Percentiles rank a stretch among this genome's conserved stretches.
Conservation (phyloP, 208 protist genomes). For the Leishmania amazonensis region DNA sequence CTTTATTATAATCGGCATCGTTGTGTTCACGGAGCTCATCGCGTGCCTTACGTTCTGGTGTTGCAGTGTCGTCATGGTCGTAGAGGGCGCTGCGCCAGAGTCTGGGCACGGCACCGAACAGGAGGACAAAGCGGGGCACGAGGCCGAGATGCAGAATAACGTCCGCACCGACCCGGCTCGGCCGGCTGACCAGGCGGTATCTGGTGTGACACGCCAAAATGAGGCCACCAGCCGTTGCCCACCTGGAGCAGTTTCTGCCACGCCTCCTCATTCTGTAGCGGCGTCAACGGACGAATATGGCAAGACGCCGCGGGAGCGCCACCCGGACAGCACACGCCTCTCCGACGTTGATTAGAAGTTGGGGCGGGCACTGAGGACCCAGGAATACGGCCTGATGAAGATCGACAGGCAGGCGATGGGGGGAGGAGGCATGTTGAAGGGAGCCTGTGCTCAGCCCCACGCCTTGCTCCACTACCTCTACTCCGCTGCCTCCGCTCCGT, state of each 20-base stretch:
- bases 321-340: slow-evolving; percentile 33
- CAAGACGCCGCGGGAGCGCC: slow-evolving; percentile 16
- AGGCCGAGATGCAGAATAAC: slow-evolving; percentile 11
- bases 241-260: not conserved
- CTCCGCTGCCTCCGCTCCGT: not conserved
- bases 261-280: not conserved
- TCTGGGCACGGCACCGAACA: slow-evolving; percentile 17
- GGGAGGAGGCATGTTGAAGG: not conserved
- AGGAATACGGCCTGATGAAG: not conserved
- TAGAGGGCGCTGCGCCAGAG: not conserved
- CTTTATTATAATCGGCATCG: slow-evolving; percentile 45
- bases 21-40: slow-evolving; percentile 23
- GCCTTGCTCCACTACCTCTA: not conserved
- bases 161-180: not conserved
- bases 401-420: not conserved
- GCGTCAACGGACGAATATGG: not conserved
- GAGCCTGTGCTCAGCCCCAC: no score
- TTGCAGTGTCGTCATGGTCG: slow-evolving; percentile 9
- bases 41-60: slow-evolving; percentile 31
- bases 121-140: slow-evolving; percentile 10
- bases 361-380: no score
- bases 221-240: slow-evolving; percentile 4
- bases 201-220: slow-evolving; percentile 6
- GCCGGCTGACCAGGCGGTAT: not conserved
- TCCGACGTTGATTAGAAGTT: slow-evolving; percentile 42